Percentiles rank a stretch among this genome's conserved stretches.
Evolutionary conservation across 176 grass and related monocot genomes (phyloP).

Genomic region (Avena atlantica): DNA sequence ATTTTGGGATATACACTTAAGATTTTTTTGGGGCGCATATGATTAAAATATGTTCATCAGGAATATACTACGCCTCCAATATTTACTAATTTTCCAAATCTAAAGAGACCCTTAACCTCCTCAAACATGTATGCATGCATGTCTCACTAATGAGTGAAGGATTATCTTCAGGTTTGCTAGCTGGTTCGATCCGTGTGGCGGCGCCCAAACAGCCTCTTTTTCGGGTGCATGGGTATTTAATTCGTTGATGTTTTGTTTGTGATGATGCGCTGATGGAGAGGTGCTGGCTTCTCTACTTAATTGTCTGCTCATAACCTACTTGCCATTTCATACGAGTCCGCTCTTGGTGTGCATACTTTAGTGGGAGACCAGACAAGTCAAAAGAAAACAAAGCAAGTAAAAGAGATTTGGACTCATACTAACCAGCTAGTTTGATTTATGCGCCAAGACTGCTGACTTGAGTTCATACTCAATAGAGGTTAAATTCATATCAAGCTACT

Average conservation of each 20-base stretch:
- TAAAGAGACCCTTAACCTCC: no score
- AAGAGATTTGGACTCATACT: conserved; percentile 20
- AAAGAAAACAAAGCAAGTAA: conserved; percentile 20
- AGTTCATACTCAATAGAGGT: background rate
- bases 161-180: conserved; percentile 7
- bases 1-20: no score
- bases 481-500: background rate
- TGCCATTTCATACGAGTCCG: background rate
- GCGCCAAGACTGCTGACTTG: background rate
- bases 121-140: background rate
- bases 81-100: no score
- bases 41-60: no score
- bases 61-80: no score
- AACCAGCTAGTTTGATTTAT: background rate
- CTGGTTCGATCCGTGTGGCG: background rate
- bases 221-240: background rate
- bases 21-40: background rate
- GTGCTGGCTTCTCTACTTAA: background rate
- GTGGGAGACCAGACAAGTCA: background rate
- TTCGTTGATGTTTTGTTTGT: background rate
- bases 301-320: background rate
- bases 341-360: conserved; percentile 19
- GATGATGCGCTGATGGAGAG: background rate
- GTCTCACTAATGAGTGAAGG: background rate
- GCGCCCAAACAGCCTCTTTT: background rate